Evolutionary conservation across 805 yeast species (phyloP), one percentile per base, ranked within the genome.

Genomic region (Dipodascopsis tothii): DNA sequence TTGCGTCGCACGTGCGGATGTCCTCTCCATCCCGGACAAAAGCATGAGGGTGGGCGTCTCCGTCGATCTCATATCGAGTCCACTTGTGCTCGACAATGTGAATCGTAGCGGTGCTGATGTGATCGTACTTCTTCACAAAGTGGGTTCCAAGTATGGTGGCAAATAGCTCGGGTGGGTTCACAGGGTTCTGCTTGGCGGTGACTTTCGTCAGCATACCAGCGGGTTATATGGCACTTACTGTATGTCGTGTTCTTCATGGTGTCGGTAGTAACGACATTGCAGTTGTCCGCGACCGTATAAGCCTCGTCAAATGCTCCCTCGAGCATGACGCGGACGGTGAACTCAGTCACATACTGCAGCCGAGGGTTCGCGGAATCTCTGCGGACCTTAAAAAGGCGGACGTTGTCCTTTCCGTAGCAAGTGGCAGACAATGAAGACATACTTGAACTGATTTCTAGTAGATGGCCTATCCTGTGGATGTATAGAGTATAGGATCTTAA

Each of bases 391-490:
- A 88, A 74, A 65, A 88, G 84, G 63, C 88, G 86, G 62, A 88
- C 96, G 67, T 86, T 85, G 64, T 79, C 94, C 64, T 88, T 88
- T 54, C 96, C 96, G 72, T 88, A 88, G 23, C 84, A 69, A 21
- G 94, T 80, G 23, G 50, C 41, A n/a, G 58, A 25, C 30, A 25
- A 25, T 25, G 30, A 25, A 9, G 30, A 25, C 30, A 25, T 25
- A 9, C 14, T 25, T n/a, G n/a, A n/a, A n/a, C n/a, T n/a, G n/a
- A n/a, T n/a, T n/a, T n/a, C n/a, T n/a, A n/a, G n/a, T n/a, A n/a
- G n/a, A n/a, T n/a, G n/a, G n/a, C n/a, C n/a, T n/a, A n/a, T n/a
- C n/a, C n/a, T n/a, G n/a, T n/a, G n/a, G n/a, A n/a, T n/a, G n/a
- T n/a, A n/a, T n/a, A n/a, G n/a, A n/a, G n/a, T n/a, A n/a, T n/a